Base-by-base conservation (phyloP, 345 rosid species). In the Alliaria petiolata region DNA sequence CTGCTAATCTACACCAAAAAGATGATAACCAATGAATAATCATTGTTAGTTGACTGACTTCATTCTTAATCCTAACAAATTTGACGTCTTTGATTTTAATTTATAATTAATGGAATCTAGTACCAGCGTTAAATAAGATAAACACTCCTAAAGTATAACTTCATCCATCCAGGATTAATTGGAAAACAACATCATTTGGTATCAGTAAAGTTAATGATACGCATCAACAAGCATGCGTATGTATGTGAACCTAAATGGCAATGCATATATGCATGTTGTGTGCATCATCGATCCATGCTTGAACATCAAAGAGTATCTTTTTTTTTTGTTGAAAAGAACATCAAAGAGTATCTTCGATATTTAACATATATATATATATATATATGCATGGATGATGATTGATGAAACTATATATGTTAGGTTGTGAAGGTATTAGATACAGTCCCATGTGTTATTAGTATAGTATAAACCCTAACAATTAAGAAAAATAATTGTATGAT, bases 361-460 rank as follows among this genome's bases (percentile, higher is more conserved):
- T 30, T 20, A 71, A 40, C 6, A 19, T 62, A 62, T 49, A 11
- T 53, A 22, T 22, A 22, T 22, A 22, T 22, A 1, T 22, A 22
- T 22, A 22, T 10, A 59, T 47, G 15, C 35, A 74, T 47, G 34
- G 12, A 45, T 64, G 49, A 56, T n/a, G n/a, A n/a, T n/a, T n/a
- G n/a, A n/a, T 7, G 33, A 73, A 54, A 63, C 40, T 22, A 22
- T 22, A 22, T 22, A 22, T 71, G 40, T 66, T 74, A 66, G 78
- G 72, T 66, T 47, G 22, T 55, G n/a, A 46, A 64, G 42, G 26
- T 44, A 20, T 11, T 31, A 49, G 17, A 26, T 12, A 59, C 15
- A 53, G 63, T 33, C 45, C 0, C 74, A 75, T 75, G 67, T 74
- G 67, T 51, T 40, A 45, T 30, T 38, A 65, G 35, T 56, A 71